Conservation (phyloP, 306 rosid genomes). For the Cucumis cinereus region DNA sequence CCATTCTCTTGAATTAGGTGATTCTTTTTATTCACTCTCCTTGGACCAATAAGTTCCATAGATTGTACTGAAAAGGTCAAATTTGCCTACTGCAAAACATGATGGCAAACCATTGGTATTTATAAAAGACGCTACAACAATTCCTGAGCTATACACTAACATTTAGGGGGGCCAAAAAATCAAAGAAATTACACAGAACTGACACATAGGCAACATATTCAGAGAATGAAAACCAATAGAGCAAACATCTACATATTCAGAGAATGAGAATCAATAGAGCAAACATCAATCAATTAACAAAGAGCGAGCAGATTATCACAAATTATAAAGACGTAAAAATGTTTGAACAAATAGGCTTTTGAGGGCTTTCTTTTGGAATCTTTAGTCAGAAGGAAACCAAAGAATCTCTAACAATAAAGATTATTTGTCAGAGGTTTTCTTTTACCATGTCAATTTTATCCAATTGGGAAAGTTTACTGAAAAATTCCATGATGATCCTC, state of each 20-base stretch:
- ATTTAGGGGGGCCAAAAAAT: not conserved
- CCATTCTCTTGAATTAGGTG: constrained; percentile 47
- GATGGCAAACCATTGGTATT: not conserved
- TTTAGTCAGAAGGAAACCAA: no score
- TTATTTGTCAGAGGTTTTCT: no score
- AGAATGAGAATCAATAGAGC: not conserved
- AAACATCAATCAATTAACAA: not conserved
- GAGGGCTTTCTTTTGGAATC: no score
- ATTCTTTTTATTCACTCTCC: constrained; percentile 41
- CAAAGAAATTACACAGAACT: not conserved
- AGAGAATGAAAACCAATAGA: constrained; percentile 1
- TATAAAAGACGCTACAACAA: not conserved
- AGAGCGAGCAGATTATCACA: not conserved
- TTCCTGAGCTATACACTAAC: not conserved
- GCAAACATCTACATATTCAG: not conserved
- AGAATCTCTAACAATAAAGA: no score
- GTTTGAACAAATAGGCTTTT: not conserved
- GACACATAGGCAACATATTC: not conserved
- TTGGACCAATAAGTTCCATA: constrained; percentile 62
- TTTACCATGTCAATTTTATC: no score
- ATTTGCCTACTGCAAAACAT: constrained; percentile 25
- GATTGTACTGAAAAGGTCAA: constrained; percentile 12
- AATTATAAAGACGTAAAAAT: not conserved
- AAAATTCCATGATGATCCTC: no score
- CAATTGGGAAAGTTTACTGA: no score